phyloP scores from a whole-genome alignment of 352 stramenopile species.

The Pythium brachiatum region DNA sequence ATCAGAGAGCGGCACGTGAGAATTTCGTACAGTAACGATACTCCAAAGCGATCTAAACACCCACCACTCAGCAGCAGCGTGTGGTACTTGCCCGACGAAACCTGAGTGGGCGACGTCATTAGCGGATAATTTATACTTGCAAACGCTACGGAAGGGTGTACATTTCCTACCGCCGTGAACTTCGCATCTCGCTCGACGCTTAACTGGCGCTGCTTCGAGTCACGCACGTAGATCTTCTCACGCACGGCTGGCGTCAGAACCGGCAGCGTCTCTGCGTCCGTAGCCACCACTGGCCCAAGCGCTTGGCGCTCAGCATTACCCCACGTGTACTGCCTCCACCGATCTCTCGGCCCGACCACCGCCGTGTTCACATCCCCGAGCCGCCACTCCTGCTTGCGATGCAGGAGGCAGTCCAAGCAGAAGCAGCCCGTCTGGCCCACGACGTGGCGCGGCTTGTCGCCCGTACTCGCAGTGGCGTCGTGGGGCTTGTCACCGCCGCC shows the following conservation, averaged over 20 bases:
- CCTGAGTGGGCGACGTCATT: conserved; percentile 24
- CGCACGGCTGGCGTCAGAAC: conserved; percentile 38
- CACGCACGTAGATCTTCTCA: conserved; percentile 48
- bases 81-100: conserved; percentile 74
- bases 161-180: conserved; percentile 41
- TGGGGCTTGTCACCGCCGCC: not conserved
- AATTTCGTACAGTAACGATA: too few relatives aligned
- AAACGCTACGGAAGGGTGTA: too few relatives aligned
- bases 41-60: not conserved
- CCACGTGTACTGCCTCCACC: conserved; percentile 66
- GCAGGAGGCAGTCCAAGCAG: conserved; percentile 65
- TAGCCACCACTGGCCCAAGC: conserved; percentile 28
- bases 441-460: conserved; percentile 33
- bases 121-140: too few relatives aligned
- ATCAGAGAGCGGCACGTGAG: not conserved
- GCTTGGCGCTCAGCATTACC: conserved; percentile 49
- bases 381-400: conserved; percentile 74
- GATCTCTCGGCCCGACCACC: conserved; percentile 62
- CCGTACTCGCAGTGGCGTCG: not conserved
- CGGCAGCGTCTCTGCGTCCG: conserved; percentile 19
- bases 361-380: conserved; percentile 64
- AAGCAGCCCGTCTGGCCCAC: conserved; percentile 74
- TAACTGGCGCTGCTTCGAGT: conserved; percentile 34
- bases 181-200: conserved; percentile 66
- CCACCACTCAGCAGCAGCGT: conserved; percentile 67